These are phyloP conservation scores for Oryza australiensis DNA, from an alignment of 176 grass and related monocot species.

Conservation along the genomic window DNA sequence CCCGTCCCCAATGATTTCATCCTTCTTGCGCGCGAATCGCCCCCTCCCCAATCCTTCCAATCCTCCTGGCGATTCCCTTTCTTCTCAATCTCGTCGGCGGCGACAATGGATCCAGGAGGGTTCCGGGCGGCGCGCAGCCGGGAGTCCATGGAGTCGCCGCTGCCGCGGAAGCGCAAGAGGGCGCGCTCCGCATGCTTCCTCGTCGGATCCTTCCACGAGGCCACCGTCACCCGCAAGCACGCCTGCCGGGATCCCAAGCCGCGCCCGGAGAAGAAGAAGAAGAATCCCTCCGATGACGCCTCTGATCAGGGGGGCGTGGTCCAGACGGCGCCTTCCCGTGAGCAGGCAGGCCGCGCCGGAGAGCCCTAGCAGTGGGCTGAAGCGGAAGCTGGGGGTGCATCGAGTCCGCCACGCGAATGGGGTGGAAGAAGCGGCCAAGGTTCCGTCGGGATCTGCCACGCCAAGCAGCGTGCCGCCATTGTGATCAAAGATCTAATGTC, in stretches of 20 bases:
- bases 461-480: slow-evolving; percentile 58
- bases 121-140: too few relatives aligned
- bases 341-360: slow-evolving; percentile 52
- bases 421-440: slow-evolving; percentile 83
- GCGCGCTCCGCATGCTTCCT: slow-evolving; percentile 45
- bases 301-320: slow-evolving; percentile 30
- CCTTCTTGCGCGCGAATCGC: too few relatives aligned
- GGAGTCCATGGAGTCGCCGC: slow-evolving; percentile 49
- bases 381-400: slow-evolving; percentile 92
- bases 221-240: slow-evolving; percentile 44
- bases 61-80: too few relatives aligned
- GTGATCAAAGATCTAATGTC: slow-evolving; percentile 67
- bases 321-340: slow-evolving; percentile 44
- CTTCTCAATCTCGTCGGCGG: too few relatives aligned
- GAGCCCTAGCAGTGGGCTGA: slow-evolving; percentile 62
- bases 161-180: slow-evolving; percentile 79
- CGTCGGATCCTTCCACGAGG: slow-evolving; percentile 48
- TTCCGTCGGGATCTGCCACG: slow-evolving; percentile 80
- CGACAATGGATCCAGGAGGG: too few relatives aligned
- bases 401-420: slow-evolving; percentile 67
- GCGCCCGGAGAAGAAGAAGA: slow-evolving; percentile 52
- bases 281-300: background rate
- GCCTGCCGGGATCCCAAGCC: slow-evolving; percentile 48
- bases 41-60: too few relatives aligned
- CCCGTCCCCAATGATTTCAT: too few relatives aligned